Evolutionary conservation across 2,329 filamentous ascomycete genomes (phyloP).

Genomic region (Ophiostoma perfectum): DNA sequence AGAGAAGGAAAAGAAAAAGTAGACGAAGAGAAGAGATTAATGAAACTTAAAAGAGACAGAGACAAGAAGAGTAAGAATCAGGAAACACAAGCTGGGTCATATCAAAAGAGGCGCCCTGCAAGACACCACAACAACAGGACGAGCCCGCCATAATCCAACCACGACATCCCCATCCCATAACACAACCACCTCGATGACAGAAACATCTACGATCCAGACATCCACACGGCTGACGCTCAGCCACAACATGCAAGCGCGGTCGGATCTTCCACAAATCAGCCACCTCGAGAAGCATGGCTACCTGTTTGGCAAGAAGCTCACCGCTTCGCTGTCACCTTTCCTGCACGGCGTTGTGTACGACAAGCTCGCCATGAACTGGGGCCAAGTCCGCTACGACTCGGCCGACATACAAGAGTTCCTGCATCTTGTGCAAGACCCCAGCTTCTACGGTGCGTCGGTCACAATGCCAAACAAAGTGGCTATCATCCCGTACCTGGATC

Average conservation of each 20-base stretch:
- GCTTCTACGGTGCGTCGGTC: conserved; percentile 64
- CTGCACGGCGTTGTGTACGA: conserved; percentile 51
- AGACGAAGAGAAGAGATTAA: background rate
- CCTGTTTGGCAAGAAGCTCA: conserved; percentile 53
- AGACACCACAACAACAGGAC: no score
- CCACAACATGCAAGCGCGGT: background rate
- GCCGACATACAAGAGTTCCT: conserved; percentile 46
- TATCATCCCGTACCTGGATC: conserved; percentile 68
- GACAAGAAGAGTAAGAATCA: no score
- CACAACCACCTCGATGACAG: background rate
- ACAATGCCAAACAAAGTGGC: conserved; percentile 82
- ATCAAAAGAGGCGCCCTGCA: no score
- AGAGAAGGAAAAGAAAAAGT: background rate
- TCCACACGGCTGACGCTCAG: background rate
- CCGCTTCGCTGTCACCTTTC: conserved; percentile 51
- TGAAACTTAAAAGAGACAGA: no score
- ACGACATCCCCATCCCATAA: background rate
- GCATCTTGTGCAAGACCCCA: conserved; percentile 48
- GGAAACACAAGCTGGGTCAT: no score
- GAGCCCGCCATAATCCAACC: no score
- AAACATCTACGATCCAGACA: background rate
- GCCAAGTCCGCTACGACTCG: conserved; percentile 49
- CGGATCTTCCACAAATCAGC: conserved; percentile 20
- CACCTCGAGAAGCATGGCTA: conserved; percentile 45
- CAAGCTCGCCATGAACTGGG: conserved; percentile 47